Evolutionary conservation across 2,329 filamentous ascomycete genomes (phyloP).

Genomic region (Botryosphaeria agaves): DNA sequence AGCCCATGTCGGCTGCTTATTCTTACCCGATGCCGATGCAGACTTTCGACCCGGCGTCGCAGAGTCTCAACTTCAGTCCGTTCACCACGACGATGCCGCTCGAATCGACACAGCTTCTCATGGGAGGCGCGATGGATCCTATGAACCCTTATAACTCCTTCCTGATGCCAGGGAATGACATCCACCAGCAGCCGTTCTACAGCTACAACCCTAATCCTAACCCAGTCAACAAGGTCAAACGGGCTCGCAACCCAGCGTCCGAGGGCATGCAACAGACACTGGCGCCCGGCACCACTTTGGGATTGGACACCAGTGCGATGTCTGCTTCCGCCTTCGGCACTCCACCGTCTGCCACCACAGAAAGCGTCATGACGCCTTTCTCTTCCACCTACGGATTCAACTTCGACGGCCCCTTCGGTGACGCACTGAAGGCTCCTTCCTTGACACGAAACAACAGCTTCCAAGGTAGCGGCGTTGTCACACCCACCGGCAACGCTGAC

Average conservation of each 20-base stretch:
- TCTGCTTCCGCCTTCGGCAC: constrained; percentile 7
- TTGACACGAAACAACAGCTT: constrained; percentile 6
- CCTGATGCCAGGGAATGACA: constrained; percentile 28
- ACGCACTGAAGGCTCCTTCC: constrained; percentile 6
- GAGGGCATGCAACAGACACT: constrained; percentile 23
- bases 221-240: constrained; percentile 14
- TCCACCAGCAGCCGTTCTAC: constrained; percentile 24
- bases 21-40: constrained; percentile 7
- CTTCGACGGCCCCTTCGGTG: constrained; percentile 6
- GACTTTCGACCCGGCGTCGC: constrained; percentile 11
- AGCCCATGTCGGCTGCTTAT: not conserved
- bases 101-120: constrained; percentile 35
- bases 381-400: constrained; percentile 7
- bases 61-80: constrained; percentile 20
- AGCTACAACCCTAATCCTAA: constrained; percentile 25
- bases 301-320: constrained; percentile 12
- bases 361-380: constrained; percentile 9
- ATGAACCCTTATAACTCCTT: constrained; percentile 26
- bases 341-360: constrained; percentile 9
- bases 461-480: constrained; percentile 9
- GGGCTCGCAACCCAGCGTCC: constrained; percentile 10
- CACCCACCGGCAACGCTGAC: constrained; percentile 8
- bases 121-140: constrained; percentile 27
- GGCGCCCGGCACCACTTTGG: constrained; percentile 18
- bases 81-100: constrained; percentile 32